A percentile compares a stretch with the other conserved stretches of the same genome.
These are phyloP conservation scores for Ganoderma meredithae DNA, from an alignment of 1,284 basidiomycete genomes.

Conservation along the genomic window DNA sequence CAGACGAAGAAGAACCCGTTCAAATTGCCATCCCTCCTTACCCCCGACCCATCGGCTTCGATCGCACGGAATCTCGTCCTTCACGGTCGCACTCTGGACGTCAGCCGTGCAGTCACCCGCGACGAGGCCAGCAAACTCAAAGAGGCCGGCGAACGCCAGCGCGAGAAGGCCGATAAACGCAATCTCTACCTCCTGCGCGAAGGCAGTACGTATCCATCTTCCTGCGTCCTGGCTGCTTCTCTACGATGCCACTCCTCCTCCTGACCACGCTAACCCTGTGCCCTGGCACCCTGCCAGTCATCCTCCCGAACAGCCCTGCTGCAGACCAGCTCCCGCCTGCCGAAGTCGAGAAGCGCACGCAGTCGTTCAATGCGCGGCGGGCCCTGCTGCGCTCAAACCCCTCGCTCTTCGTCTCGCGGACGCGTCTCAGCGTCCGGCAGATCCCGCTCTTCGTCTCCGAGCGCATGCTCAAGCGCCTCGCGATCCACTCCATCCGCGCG, in stretches of 20 bases:
- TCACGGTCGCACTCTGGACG: conserved; percentile 93
- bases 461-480: conserved; percentile 88
- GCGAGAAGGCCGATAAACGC: conserved; percentile 94
- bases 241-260: background rate
- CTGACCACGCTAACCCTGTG: background rate
- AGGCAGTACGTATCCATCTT: conserved; percentile 70
- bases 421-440: conserved; percentile 92
- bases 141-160: conserved; percentile 83
- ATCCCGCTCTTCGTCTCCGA: conserved; percentile 92
- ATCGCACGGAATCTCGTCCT: conserved; percentile 87
- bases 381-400: conserved; percentile 89
- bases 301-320: conserved; percentile 86
- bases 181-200: conserved; percentile 97
- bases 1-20: conserved; percentile 84
- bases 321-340: conserved; percentile 71
- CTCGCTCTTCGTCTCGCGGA: conserved; percentile 92
- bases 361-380: conserved; percentile 85
- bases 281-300: conserved; percentile 58
- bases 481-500: conserved; percentile 79
- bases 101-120: conserved; percentile 90
- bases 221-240: background rate
- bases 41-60: conserved; percentile 93
- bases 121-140: conserved; percentile 88
- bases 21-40: conserved; percentile 85
- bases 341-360: conserved; percentile 85